A percentile compares a stretch with the other conserved stretches of the same genome.
Conservation (phyloP, 345 rosid species). For the Zanthoxylum bungeanum region DNA sequence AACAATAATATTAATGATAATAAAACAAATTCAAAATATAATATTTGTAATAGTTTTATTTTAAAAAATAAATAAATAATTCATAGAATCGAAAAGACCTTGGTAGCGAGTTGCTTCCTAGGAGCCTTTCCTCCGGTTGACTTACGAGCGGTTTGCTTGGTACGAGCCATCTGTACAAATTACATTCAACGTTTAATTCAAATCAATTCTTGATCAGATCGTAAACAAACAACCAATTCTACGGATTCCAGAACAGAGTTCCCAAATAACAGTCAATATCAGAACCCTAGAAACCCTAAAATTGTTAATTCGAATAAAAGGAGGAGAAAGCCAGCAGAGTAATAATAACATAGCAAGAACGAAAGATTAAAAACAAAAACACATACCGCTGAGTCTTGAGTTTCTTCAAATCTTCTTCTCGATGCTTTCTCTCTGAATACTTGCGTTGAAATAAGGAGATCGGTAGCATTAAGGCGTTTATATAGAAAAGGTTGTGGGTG, state of each 20-base stretch:
- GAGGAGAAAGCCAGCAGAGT: too few species aligned
- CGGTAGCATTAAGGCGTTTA: not conserved
- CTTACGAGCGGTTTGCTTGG: slow-evolving; percentile 94
- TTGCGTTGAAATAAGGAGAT: not conserved
- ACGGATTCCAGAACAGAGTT: not conserved
- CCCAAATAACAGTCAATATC: not conserved
- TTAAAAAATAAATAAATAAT: too few species aligned
- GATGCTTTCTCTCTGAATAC: not conserved
- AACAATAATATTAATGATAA: too few species aligned
- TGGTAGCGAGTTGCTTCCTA: slow-evolving; percentile 93
- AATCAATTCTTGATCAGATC: not conserved
- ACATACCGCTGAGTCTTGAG: slow-evolving; percentile 28
- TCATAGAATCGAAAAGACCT: slow-evolving; percentile 34
- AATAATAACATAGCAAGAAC: too few species aligned
- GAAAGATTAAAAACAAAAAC: not conserved
- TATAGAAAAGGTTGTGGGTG: slow-evolving; percentile 6
- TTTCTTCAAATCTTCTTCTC: not conserved
- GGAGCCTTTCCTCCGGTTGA: slow-evolving; percentile 98
- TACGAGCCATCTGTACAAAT: slow-evolving; percentile 75
- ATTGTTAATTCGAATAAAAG: not conserved
- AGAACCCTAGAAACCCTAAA: slow-evolving; percentile 7
- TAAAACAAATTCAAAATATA: too few species aligned
- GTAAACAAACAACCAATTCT: not conserved
- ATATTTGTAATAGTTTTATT: too few species aligned
- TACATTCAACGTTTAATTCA: not conserved